Base-by-base conservation (phyloP, 148 eudicot species). In the Suaeda aralocaspica region DNA sequence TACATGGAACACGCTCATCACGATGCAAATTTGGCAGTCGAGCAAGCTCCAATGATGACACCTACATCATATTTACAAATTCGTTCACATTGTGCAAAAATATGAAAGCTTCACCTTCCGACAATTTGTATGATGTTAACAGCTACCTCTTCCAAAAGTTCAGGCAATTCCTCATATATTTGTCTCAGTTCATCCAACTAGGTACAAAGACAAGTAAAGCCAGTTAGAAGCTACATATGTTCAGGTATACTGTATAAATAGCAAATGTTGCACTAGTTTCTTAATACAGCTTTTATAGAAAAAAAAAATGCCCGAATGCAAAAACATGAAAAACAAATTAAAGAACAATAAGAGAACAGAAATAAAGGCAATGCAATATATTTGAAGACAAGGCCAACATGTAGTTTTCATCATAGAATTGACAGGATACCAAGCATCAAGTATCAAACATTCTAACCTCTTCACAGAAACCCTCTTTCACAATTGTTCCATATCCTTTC, bases 121-220 rank as follows among this genome's bases (percentile, higher is more conserved):
- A 31, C 22, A 48, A 70, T 45, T 39, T 58, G 39, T 51, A 64
- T 53, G 2, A 61, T 45, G 5, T 63, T 9, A 77, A 55, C 39
- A 77, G 68, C 66, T 33, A 94, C 98, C 97, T 94, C 86, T 79
- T 94, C 97, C 74, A 94, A 78, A 82, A 91, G 85, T 76, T 87
- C 97, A 15, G 98, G 98, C 84, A 94, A 72, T 73, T 87, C 97
- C 80, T 94, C 98, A 12, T 94, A 91, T 79, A 94, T 86, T 79
- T 89, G 96, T 83, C 97, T 84, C 88, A 94, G 83, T 78, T 94
- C 98, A 76, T 94, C 98, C 85, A 94, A 81, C 97, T 94, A 74
- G 65, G 74, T 62, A 64, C 24, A 53, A 69, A 59, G 45, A 73
- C 8, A 59, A 58, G 39, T 41, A 65, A 48, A 57, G 22, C 45